These are phyloP conservation scores for Colletotrichum scovillei DNA, from an alignment of 2,329 filamentous ascomycete genomes.

Conservation along the genomic window DNA sequence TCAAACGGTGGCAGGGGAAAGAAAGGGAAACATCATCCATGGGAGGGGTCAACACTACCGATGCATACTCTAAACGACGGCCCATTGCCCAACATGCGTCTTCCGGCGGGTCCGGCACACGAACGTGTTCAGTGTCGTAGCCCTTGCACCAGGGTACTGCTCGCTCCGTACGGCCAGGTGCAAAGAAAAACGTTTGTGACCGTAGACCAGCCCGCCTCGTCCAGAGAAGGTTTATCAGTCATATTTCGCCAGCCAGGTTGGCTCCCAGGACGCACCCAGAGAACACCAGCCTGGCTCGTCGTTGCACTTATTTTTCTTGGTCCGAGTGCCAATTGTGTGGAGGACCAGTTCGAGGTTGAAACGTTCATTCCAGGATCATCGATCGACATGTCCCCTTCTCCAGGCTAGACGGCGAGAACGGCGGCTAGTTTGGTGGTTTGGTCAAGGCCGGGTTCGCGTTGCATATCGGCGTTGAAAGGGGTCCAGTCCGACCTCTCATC, in stretches of 20 bases:
- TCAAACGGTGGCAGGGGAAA: background rate
- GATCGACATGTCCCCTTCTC: slow-evolving; percentile 15
- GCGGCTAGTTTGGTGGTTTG: background rate
- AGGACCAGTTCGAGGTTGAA: slow-evolving; percentile 35
- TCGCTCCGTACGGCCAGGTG: background rate
- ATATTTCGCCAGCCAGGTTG: background rate
- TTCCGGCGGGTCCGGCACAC: slow-evolving; percentile 28
- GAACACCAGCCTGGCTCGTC: background rate
- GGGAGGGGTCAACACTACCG: background rate
- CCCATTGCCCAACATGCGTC: background rate
- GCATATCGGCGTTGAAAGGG: background rate
- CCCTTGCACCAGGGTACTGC: slow-evolving; percentile 12
- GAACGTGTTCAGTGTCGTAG: background rate
- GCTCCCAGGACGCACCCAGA: slow-evolving; percentile 18
- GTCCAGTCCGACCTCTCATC: background rate
- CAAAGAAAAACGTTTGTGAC: background rate
- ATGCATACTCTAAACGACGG: background rate
- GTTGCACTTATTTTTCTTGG: slow-evolving; percentile 16
- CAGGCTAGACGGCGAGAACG: background rate
- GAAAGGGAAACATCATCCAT: background rate
- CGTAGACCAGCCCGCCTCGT: slow-evolving; percentile 16
- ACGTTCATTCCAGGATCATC: slow-evolving; percentile 35
- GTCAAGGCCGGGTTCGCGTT: background rate
- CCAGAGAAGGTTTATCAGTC: slow-evolving; percentile 22
- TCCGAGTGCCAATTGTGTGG: slow-evolving; percentile 12